phyloP scores from a whole-genome alignment of 805 yeast genomes.

The Metschnikowia drakensbergensis region DNA sequence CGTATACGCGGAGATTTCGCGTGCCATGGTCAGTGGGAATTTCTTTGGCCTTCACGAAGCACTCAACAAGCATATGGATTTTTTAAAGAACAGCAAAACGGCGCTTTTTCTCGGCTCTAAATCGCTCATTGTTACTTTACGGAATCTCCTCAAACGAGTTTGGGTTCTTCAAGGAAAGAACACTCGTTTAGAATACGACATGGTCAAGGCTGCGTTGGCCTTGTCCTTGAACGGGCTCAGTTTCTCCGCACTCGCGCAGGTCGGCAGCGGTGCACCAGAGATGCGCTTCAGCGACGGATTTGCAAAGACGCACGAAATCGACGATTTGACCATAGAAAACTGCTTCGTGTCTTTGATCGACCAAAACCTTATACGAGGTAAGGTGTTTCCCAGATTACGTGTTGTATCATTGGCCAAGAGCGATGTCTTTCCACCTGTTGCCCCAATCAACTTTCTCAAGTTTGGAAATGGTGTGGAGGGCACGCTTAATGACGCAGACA shows the following conservation, averaged over 20 bases:
- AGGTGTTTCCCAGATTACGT: conserved; percentile 40
- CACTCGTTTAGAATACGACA: conserved; percentile 28
- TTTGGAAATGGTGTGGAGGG: conserved; percentile 18
- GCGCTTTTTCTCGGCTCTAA: conserved; percentile 46
- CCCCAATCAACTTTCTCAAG: conserved; percentile 18
- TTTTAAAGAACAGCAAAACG: conserved; percentile 35
- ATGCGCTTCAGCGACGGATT: not conserved
- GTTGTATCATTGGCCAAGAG: conserved; percentile 41
- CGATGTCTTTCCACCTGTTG: conserved; percentile 39
- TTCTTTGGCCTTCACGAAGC: conserved; percentile 31
- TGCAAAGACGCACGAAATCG: conserved; percentile 12
- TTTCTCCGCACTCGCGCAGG: conserved; percentile 8
- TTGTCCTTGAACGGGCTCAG: conserved; percentile 14
- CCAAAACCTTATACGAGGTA: conserved; percentile 51
- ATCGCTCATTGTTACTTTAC: conserved; percentile 39
- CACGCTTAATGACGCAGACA: conserved; percentile 10
- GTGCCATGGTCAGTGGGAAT: conserved; percentile 42
- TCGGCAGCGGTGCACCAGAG: not conserved
- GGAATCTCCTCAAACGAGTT: conserved; percentile 41
- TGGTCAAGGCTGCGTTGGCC: conserved; percentile 21
- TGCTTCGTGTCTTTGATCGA: conserved; percentile 49
- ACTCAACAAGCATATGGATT: conserved; percentile 27
- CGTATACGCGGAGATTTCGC: conserved; percentile 36
- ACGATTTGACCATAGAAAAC: conserved; percentile 47
- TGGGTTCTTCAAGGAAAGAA: conserved; percentile 28